Conservation (phyloP, 2,329 filamentous ascomycete genomes). For the Diaporthe citrichinensis region DNA sequence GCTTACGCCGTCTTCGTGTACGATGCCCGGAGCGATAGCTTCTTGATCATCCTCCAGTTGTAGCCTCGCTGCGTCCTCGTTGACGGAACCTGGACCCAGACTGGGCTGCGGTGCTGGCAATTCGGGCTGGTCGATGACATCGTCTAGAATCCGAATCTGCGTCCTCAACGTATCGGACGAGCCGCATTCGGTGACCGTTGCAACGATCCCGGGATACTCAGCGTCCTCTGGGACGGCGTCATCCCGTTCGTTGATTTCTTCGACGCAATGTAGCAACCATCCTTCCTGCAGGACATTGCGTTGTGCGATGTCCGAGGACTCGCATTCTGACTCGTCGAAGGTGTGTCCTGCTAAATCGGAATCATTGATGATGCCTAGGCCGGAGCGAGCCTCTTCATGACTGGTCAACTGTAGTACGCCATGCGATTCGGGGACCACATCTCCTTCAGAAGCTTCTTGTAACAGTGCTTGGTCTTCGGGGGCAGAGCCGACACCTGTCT, state of each 20-base stretch:
- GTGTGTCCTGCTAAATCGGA: background rate
- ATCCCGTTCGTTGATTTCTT: background rate
- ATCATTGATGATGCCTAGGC: background rate
- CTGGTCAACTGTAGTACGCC: too few species aligned
- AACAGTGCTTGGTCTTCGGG: background rate
- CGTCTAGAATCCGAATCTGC: background rate
- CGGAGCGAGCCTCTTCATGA: background rate
- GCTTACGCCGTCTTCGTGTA: background rate
- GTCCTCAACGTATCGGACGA: slow-evolving; percentile 17
- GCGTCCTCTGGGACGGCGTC: background rate
- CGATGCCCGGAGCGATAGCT: background rate
- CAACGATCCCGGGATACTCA: background rate
- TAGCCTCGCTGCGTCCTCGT: background rate
- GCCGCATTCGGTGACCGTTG: background rate
- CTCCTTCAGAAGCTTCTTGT: background rate
- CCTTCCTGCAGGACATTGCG: slow-evolving; percentile 1
- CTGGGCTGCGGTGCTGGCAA: background rate
- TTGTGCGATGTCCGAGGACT: background rate
- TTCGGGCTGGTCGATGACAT: background rate
- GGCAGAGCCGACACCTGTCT: background rate
- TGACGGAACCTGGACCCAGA: too few species aligned
- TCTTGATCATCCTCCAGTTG: background rate
- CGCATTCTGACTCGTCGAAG: background rate
- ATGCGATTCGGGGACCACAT: background rate
- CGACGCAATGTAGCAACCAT: slow-evolving; percentile 30